A percentile compares a stretch with the other conserved stretches of the same genome.
Evolutionary conservation across 148 eudicot genomes (phyloP).

Genomic region (Talinum fruticosum): DNA sequence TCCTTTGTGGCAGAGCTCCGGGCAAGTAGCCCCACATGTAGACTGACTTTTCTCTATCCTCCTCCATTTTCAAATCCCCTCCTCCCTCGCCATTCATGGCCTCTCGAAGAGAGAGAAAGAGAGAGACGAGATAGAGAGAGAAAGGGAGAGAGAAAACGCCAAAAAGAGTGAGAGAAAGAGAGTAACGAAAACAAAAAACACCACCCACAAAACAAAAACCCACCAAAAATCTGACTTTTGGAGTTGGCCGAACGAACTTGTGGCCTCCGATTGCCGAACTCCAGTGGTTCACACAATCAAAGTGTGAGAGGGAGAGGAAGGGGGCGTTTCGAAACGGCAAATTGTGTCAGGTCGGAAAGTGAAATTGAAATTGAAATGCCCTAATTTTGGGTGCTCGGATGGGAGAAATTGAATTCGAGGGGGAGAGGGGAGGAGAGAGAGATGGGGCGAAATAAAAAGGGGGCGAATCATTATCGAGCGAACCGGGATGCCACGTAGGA

Average conservation of each 20-base stretch:
- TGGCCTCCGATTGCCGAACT: constrained; percentile 1
- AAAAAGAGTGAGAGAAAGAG: not conserved
- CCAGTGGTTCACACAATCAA: not conserved
- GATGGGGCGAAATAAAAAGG: constrained; percentile 8
- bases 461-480: constrained; percentile 63
- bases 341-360: not conserved
- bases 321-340: not conserved
- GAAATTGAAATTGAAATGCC: constrained; percentile 26
- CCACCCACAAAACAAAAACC: not conserved
- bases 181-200: not conserved
- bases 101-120: not conserved
- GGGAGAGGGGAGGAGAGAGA: not conserved
- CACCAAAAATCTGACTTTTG: not conserved
- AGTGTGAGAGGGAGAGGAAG: not conserved
- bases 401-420: not conserved
- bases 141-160: not conserved
- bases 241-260: not conserved
- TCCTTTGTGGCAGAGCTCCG: constrained; percentile 79
- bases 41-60: constrained; percentile 42
- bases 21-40: constrained; percentile 96
- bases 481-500: constrained; percentile 70
- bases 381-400: constrained; percentile 26
- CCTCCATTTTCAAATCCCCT: constrained; percentile 40
- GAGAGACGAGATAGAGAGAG: constrained; percentile 1
- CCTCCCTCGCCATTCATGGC: constrained; percentile 48